Conservation (phyloP, 257 asterid species). For the Verbena officinalis region DNA sequence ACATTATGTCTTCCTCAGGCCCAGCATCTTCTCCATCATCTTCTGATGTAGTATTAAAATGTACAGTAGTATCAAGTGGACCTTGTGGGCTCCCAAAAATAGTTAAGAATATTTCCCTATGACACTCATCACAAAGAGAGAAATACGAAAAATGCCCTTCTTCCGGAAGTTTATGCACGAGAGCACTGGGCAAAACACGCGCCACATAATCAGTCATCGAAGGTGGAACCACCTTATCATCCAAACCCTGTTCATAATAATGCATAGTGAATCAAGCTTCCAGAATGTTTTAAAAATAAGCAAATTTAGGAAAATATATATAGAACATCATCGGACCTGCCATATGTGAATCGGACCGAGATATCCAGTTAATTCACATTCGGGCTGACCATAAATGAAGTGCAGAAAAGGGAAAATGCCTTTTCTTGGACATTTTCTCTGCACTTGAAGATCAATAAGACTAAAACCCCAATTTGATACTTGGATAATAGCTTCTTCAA, state of each 20-base stretch:
- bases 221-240: conserved; percentile 76
- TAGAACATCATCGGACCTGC: conserved; percentile 56
- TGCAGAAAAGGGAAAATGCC: conserved; percentile 72
- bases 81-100: conserved; percentile 81
- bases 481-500: conserved; percentile 83
- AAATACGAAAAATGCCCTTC: conserved; percentile 92
- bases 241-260: conserved; percentile 60
- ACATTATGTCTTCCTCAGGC: conserved; percentile 25
- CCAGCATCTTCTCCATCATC: conserved; percentile 35
- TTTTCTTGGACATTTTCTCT: conserved; percentile 55
- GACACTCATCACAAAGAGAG: conserved; percentile 71
- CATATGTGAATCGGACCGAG: conserved; percentile 92
- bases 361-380: conserved; percentile 75
- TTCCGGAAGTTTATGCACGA: conserved; percentile 66
- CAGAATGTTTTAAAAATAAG: not conserved
- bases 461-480: conserved; percentile 89
- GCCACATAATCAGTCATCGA: conserved; percentile 62
- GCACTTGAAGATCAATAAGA: conserved; percentile 70
- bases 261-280: too few relatives aligned
- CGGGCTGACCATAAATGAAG: conserved; percentile 59
- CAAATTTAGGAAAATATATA: not conserved
- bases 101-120: conserved; percentile 61
- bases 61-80: conserved; percentile 44
- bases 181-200: conserved; percentile 63
- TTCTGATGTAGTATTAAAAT: conserved; percentile 35